Conservation (phyloP, 2,329 filamentous ascomycete genomes). For the Mycosphaerelloides madeirae region DNA sequence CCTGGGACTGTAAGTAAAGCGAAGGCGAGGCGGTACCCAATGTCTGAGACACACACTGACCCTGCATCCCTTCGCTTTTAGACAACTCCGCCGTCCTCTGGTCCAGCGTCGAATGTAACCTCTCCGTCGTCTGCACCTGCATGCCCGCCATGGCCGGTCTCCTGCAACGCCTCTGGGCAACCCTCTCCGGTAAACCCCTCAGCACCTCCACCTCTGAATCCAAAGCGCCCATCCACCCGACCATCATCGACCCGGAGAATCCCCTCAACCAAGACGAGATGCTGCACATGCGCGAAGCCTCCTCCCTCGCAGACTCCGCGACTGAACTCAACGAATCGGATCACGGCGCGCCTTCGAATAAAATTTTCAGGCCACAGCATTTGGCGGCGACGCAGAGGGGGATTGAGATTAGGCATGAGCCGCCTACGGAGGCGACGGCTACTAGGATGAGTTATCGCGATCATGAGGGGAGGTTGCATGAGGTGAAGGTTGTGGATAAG, state of each 20-base stretch:
- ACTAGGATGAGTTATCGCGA: conserved; percentile 19
- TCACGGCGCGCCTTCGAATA: conserved; percentile 10
- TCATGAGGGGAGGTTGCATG: conserved; percentile 15
- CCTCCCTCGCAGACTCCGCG: conserved; percentile 5
- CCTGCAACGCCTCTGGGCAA: conserved; percentile 15
- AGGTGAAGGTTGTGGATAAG: conserved; percentile 20
- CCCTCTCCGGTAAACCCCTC: conserved; percentile 14
- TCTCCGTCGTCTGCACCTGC: conserved; percentile 17
- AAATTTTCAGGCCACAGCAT: background rate
- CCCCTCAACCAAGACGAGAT: conserved; percentile 15
- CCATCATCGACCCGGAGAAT: conserved; percentile 16
- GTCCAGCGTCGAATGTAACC: conserved; percentile 16
- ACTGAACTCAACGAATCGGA: conserved; percentile 9
- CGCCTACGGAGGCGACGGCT: conserved; percentile 13
- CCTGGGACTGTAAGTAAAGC: too few relatives aligned
- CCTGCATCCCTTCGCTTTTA: too few relatives aligned
- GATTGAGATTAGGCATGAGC: conserved; percentile 15
- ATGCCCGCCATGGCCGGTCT: conserved; percentile 20
- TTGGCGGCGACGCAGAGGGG: background rate
- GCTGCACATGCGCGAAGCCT: conserved; percentile 10
- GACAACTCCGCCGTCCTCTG: conserved; percentile 15
- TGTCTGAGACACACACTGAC: too few relatives aligned
- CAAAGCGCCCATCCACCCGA: conserved; percentile 14
- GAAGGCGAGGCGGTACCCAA: too few relatives aligned
- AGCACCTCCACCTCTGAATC: conserved; percentile 8